Base-by-base conservation (phyloP, 2,329 filamentous ascomycete species). In the Eutypella sp. region DNA sequence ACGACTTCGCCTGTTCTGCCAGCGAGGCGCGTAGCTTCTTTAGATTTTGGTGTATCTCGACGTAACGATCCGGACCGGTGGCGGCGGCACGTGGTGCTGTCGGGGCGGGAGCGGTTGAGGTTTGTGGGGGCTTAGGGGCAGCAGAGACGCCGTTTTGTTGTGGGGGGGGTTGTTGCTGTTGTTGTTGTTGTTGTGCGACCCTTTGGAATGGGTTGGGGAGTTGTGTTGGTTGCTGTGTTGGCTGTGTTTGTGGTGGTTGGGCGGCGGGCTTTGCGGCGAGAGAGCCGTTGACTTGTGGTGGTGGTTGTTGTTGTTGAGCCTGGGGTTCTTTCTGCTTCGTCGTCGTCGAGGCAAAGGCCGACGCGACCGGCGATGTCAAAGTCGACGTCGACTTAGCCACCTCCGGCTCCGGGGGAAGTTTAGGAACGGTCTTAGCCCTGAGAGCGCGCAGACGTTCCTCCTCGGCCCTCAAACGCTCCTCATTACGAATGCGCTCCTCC, bases 31-130 rank as follows among this genome's bases (percentile, higher is more conserved):
- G 67, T 8, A 82, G 67, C 29, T 76, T 73, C 48, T 78, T 95
- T 20, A 95, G 72, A 34, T 78, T 79, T 48, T 79, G 72, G 59
- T 92, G 87, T 22, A 93, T 79, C 45, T 75, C 64, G 2, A 65
- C 49, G 50, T 80, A 76, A 45, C 73, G 68, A 49, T 79, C 72
- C n/a, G 19, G 16, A 8, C 34, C 40, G 20, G 23, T 19, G 24
- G 23, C 31, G 24, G 25, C n/a, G 9, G 46, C 33, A 38, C 42
- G 42, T 45, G 19, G 11, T 45, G 42, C 5, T 15, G 41, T 34
- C 5, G 44, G 48, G 6, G 44, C 41, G 23, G 47, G 25, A 2
- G 31, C 40, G 13, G 49, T 23, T 18, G 40, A 7, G 15, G 47
- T 41, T 20, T 45, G 22, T n/a, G 48, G 9, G 2, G 40, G 15